Evolutionary conservation across 192 early-diverging fungal species (phyloP), one percentile per base, ranked within the genome.

Genomic region (Kappamyces sp.): DNA sequence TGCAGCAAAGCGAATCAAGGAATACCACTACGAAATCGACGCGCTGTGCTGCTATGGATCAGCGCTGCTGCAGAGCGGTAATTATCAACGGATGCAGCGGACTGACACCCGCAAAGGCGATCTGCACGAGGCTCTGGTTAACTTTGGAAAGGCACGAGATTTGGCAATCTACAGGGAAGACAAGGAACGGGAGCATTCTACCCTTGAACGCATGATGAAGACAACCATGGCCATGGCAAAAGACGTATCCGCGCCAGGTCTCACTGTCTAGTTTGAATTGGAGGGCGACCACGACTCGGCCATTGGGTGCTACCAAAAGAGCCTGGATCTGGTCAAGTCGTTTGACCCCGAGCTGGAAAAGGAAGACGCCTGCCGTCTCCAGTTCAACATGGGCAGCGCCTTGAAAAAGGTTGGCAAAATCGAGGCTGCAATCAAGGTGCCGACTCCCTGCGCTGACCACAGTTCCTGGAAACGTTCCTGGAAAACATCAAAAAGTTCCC

Each of bases 391-490:
- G 6, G 76, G 72, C 32, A 37, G 46, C 23, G 62, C 66, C 3
- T 47, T 58, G 34, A 47, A 61, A 50, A 57, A 60, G 40, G 60
- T 63, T 54, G 72, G 67, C 3, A 38, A 64, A 15, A 62, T 62
- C 39, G 61, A 65, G 15, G 48, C 34, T 36, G 67, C 72, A 3
- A 68, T 69, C 42, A 47, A 68, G 63, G 68, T 64, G 40, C 33
- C 34, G 47, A 54, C 51, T 61, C n/a, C 23, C 33, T 15, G 43
- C 37, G 1, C 43, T 49, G 10, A 35, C 40, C n/a, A 3, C 35
- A 69, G 66, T 67, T 63, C 51, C 64, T 79, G n/a, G 70, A 74
- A 44, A 64, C 41, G 4, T 71, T 71, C 44, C 60, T 79, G 34
- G 47, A 46, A 42, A 66, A 61, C 9, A 60, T 60, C 40, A 44